phyloP scores from a whole-genome alignment of 805 yeast species.

The Ogataea trehalophila region DNA sequence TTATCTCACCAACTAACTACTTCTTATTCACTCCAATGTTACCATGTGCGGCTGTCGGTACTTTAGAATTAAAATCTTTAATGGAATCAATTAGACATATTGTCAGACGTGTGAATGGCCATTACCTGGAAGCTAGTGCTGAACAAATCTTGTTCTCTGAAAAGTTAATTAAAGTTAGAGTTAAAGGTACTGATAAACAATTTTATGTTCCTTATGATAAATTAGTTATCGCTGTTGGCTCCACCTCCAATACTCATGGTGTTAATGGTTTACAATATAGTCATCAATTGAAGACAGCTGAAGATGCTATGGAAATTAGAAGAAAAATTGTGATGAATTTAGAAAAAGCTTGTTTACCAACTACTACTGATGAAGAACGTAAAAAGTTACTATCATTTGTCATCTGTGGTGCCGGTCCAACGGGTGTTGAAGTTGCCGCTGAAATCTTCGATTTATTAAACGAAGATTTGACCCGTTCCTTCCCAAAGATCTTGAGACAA shows the following conservation, averaged over 20 bases:
- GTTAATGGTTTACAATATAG: constrained; percentile 64
- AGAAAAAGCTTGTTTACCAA: constrained; percentile 61
- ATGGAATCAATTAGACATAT: constrained; percentile 61
- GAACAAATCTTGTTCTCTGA: constrained; percentile 53
- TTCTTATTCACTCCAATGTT: constrained; percentile 66
- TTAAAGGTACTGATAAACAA: constrained; percentile 38
- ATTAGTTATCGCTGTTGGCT: constrained; percentile 64
- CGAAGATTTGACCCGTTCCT: constrained; percentile 54
- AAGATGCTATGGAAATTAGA: constrained; percentile 55
- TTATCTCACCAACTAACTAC: constrained; percentile 64
- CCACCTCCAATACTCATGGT: constrained; percentile 65
- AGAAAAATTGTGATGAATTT: constrained; percentile 49
- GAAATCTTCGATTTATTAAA: constrained; percentile 62
- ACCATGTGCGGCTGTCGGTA: constrained; percentile 69
- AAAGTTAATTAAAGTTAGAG: constrained; percentile 52
- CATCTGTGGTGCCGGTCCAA: constrained; percentile 73
- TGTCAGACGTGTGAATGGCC: constrained; percentile 48
- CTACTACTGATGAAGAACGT: constrained; percentile 59
- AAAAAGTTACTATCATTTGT: constrained; percentile 57
- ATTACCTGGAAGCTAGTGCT: constrained; percentile 59
- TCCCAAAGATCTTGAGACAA: constrained; percentile 58
- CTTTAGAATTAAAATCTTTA: constrained; percentile 58
- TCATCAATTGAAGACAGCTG: constrained; percentile 59
- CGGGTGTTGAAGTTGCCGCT: constrained; percentile 72
- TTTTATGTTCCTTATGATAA: constrained; percentile 72